phyloP scores from a whole-genome alignment of 495 filamentous ascomycete genomes.

The Aspergillus taichungensis region DNA sequence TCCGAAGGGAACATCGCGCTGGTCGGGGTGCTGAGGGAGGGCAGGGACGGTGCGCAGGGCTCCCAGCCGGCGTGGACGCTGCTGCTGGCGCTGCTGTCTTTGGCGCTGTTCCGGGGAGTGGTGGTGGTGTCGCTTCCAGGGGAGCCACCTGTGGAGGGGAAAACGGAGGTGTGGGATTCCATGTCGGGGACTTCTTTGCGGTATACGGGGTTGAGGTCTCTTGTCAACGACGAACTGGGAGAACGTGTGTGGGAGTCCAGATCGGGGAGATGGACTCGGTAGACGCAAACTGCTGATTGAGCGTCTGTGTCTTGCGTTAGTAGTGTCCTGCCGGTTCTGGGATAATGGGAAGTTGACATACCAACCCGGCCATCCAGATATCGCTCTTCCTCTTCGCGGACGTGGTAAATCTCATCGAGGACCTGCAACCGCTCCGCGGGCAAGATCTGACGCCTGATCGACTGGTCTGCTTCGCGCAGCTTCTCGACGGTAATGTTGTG shows the following conservation, averaged over 20 bases:
- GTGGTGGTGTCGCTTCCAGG: background rate
- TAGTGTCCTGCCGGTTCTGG: background rate
- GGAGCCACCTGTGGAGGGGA: constrained; percentile 10
- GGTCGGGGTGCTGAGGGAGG: constrained; percentile 6
- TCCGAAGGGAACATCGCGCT: constrained; percentile 5
- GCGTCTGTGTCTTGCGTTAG: constrained; percentile 3
- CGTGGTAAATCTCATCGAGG: constrained; percentile 56
- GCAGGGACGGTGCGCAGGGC: constrained; percentile 1
- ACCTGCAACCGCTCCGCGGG: constrained; percentile 30
- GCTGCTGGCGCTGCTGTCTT: constrained; percentile 4
- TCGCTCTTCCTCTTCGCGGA: constrained; percentile 53
- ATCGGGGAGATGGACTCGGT: constrained; percentile 27
- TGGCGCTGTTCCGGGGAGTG: background rate
- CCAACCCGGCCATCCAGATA: constrained; percentile 48
- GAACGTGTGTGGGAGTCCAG: constrained; percentile 11
- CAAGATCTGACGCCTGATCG: constrained; percentile 33
- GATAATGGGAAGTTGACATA: constrained; percentile 18
- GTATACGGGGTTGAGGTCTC: constrained; percentile 7
- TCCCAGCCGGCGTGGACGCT: constrained; percentile 5
- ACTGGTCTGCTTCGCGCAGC: constrained; percentile 33
- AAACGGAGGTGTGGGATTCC: constrained; percentile 16
- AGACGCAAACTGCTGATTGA: constrained; percentile 19
- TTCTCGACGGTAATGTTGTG: constrained; percentile 27
- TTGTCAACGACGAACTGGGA: constrained; percentile 1
- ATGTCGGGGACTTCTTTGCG: constrained; percentile 13